Conservation (phyloP, 768 basidiomycete species). For the Crucibulum laeve region DNA sequence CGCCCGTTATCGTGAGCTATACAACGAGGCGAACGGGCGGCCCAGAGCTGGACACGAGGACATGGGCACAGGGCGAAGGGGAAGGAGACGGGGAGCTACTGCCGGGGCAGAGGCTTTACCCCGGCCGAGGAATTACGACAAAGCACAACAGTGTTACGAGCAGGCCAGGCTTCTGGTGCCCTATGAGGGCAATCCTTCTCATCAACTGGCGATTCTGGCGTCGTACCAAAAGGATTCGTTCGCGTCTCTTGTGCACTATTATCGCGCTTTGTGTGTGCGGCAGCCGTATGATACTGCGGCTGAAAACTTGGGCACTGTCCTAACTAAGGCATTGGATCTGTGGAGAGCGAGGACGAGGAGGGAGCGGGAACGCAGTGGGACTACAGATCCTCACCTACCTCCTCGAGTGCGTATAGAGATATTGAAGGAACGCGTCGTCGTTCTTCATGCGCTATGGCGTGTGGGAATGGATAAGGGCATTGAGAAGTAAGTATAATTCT, state of each 20-base stretch:
- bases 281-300: conserved; percentile 84
- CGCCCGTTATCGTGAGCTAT: conserved; percentile 88
- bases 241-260: conserved; percentile 78
- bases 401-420: conserved; percentile 53
- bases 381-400: conserved; percentile 28
- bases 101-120: conserved; percentile 41
- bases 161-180: conserved; percentile 82
- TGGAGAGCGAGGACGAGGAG: conserved; percentile 42
- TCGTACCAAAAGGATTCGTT: conserved; percentile 85
- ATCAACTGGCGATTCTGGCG: conserved; percentile 92
- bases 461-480: conserved; percentile 45
- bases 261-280: conserved; percentile 83
- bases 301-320: conserved; percentile 75
- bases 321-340: conserved; percentile 61
- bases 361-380: conserved; percentile 27
- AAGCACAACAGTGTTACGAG: conserved; percentile 78
- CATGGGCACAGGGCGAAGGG: conserved; percentile 31
- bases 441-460: conserved; percentile 76
- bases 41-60: conserved; percentile 69
- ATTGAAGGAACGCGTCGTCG: conserved; percentile 72
- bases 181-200: conserved; percentile 89
- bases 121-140: conserved; percentile 65
- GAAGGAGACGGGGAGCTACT: conserved; percentile 46
- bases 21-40: conserved; percentile 68
- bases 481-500: conserved; percentile 47